Evolutionary conservation across 768 basidiomycete genomes (phyloP).

Genomic region (Pleurotus platypus): DNA sequence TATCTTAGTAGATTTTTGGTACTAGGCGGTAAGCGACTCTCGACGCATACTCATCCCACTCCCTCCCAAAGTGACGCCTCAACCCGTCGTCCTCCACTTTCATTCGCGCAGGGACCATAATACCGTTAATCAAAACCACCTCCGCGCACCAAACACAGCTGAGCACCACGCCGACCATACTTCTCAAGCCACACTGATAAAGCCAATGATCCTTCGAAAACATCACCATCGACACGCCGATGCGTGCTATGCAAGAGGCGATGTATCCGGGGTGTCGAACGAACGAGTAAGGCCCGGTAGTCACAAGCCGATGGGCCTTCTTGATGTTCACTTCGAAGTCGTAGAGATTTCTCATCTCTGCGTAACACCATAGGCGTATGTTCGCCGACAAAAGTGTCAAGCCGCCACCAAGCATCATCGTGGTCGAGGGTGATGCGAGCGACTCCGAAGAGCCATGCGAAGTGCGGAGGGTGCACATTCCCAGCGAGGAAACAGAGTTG

Average conservation of each 20-base stretch:
- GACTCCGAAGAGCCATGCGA: too few relatives aligned
- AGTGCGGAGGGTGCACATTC: too few relatives aligned
- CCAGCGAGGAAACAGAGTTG: too few relatives aligned
- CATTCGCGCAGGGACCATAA: not conserved
- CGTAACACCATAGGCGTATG: slow-evolving; percentile 5
- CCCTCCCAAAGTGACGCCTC: not conserved
- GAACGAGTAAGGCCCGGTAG: not conserved
- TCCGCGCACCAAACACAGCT: not conserved
- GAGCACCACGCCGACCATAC: not conserved
- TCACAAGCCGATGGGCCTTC: not conserved
- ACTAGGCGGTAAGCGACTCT: slow-evolving; percentile 5
- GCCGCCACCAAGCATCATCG: too few relatives aligned
- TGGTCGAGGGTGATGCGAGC: too few relatives aligned
- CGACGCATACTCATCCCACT: slow-evolving; percentile 4
- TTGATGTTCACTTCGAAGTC: not conserved
- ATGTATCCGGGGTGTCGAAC: not conserved
- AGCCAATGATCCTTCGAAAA: not conserved
- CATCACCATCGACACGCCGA: not conserved
- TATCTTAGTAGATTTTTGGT: not conserved
- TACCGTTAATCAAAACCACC: slow-evolving; percentile 1
- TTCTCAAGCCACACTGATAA: not conserved
- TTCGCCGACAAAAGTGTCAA: not conserved
- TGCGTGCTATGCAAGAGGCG: not conserved
- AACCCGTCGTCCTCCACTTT: slow-evolving; percentile 5
- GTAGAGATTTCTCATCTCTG: not conserved